A percentile compares a stretch with the other conserved stretches of the same genome.
Evolutionary conservation across 768 basidiomycete genomes (phyloP).

Genomic region (Sporobolomyces phaffii): DNA sequence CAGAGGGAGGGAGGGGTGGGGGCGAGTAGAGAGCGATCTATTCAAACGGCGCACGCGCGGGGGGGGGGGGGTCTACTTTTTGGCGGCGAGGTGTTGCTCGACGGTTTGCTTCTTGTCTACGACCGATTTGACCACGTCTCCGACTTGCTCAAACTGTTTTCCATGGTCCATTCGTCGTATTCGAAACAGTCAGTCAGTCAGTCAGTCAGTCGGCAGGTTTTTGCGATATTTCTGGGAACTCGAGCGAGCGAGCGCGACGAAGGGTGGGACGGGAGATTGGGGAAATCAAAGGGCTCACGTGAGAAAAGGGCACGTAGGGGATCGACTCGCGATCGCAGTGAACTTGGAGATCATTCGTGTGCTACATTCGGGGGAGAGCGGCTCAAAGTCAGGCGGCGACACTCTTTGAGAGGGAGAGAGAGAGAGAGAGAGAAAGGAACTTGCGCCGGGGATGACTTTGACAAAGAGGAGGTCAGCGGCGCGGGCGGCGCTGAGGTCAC

Average conservation of each 20-base stretch:
- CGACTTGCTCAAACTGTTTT: slow-evolving; percentile 58
- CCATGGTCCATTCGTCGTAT: too few species aligned
- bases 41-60: too few species aligned
- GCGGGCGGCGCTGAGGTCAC: slow-evolving; percentile 72
- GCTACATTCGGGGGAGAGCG: background rate
- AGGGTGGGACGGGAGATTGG: slow-evolving; percentile 52
- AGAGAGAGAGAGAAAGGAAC: background rate
- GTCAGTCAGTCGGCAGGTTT: background rate
- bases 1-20: too few species aligned
- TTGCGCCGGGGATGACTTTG: slow-evolving; percentile 52
- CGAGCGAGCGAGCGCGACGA: background rate
- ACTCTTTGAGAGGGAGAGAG: background rate
- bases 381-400: too few species aligned
- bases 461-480: slow-evolving; percentile 95
- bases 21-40: too few species aligned
- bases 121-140: slow-evolving; percentile 58
- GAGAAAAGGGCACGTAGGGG: slow-evolving; percentile 64
- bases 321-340: slow-evolving; percentile 77
- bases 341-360: slow-evolving; percentile 67
- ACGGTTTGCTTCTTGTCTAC: slow-evolving; percentile 65
- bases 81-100: slow-evolving; percentile 33
- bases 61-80: slow-evolving; percentile 3
- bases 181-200: background rate
- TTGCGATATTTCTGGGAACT: background rate
- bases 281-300: background rate